These are phyloP conservation scores for Sarocladium kiliense DNA, from an alignment of 2,329 filamentous ascomycete genomes.

Conservation along the genomic window DNA sequence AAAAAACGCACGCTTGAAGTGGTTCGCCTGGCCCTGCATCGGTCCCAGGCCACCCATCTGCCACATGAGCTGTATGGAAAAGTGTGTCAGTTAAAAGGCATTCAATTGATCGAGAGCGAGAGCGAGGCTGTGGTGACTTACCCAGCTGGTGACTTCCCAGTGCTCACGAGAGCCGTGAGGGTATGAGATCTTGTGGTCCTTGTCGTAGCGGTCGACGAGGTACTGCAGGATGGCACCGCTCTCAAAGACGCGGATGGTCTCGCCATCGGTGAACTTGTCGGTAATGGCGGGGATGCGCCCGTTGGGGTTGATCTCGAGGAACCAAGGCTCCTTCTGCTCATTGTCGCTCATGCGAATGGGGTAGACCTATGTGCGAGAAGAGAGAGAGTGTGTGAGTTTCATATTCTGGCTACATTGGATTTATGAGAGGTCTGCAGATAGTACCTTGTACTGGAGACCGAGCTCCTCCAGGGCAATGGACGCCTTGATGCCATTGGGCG, in stretches of 20 bases:
- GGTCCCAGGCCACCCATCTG: constrained; percentile 77
- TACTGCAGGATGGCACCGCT: constrained; percentile 82
- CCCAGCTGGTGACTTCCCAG: constrained; percentile 78
- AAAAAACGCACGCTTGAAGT: constrained; percentile 58
- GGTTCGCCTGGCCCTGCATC: constrained; percentile 78
- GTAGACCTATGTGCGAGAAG: constrained; percentile 35
- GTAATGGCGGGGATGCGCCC: constrained; percentile 85
- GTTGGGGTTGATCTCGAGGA: constrained; percentile 87
- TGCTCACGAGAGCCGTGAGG: constrained; percentile 66
- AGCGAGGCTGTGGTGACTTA: constrained; percentile 22
- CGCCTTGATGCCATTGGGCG: constrained; percentile 86
- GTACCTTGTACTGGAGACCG: constrained; percentile 71
- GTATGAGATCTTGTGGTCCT: constrained; percentile 77
- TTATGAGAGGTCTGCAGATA: neutral
- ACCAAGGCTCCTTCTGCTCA: constrained; percentile 81
- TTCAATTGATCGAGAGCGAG: neutral
- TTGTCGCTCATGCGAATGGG: constrained; percentile 69
- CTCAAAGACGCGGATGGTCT: constrained; percentile 74
- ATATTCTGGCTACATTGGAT: too few relatives aligned
- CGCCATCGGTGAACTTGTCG: constrained; percentile 69
- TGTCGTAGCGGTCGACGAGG: constrained; percentile 75
- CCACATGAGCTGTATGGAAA: constrained; percentile 53
- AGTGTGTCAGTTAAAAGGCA: neutral
- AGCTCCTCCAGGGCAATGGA: constrained; percentile 85
- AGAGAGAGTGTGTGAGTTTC: neutral